Conservation (phyloP, 2,329 filamentous ascomycete species). For the Paraconiothyrium sp. region DNA sequence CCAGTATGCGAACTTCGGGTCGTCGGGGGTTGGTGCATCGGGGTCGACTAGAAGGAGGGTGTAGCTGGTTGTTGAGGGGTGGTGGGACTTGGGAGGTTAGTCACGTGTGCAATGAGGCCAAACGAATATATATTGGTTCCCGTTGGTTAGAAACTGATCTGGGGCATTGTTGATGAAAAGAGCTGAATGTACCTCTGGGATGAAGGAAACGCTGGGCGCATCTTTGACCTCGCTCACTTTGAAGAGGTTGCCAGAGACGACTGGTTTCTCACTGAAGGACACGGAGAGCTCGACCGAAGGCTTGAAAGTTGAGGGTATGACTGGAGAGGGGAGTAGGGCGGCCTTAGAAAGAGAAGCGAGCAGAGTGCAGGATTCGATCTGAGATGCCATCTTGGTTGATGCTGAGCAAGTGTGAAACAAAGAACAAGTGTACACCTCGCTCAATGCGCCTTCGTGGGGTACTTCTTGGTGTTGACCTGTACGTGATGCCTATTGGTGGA, state of each 20-base stretch:
- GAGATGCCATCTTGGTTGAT: slow-evolving; percentile 11
- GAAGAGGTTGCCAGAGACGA: slow-evolving; percentile 38
- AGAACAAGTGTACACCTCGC: not conserved
- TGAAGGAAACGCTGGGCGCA: slow-evolving; percentile 24
- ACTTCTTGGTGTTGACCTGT: slow-evolving; percentile 1
- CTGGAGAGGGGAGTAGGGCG: slow-evolving; percentile 38
- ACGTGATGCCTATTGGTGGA: slow-evolving; percentile 8
- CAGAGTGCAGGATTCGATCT: slow-evolving; percentile 22
- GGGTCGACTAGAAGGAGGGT: slow-evolving; percentile 63
- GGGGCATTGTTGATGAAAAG: not conserved
- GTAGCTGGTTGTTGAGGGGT: slow-evolving; percentile 43
- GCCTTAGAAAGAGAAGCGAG: slow-evolving; percentile 36
- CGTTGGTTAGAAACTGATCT: no score
- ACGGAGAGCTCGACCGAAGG: slow-evolving; percentile 55
- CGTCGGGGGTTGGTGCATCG: slow-evolving; percentile 64
- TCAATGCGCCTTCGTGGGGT: slow-evolving; percentile 1
- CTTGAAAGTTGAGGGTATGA: slow-evolving; percentile 57
- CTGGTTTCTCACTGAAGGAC: slow-evolving; percentile 35
- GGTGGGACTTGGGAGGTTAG: not conserved
- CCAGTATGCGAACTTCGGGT: slow-evolving; percentile 66
- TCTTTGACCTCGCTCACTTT: slow-evolving; percentile 47
- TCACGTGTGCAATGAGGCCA: not conserved
- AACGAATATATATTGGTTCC: no score
- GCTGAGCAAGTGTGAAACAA: not conserved
- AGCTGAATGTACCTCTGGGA: slow-evolving; percentile 11